Evolutionary conservation across 2,329 filamentous ascomycete species (phyloP).

Genomic region (Neobulgaria alba): DNA sequence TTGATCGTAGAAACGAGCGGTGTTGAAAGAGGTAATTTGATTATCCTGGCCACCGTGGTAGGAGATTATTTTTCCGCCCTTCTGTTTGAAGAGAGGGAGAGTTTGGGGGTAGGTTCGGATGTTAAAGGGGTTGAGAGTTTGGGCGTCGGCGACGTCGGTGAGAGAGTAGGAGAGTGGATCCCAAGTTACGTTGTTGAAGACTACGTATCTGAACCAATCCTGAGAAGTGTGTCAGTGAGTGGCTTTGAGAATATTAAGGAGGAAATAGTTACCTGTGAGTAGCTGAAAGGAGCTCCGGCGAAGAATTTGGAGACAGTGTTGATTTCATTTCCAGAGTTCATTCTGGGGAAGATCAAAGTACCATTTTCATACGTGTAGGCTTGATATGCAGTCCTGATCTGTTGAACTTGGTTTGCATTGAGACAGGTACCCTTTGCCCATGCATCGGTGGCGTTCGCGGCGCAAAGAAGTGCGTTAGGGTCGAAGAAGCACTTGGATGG

Average conservation of each 20-base stretch:
- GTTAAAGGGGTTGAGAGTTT: conserved; percentile 14
- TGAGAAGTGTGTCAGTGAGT: no score
- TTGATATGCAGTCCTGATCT: conserved; percentile 35
- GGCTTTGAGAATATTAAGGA: no score
- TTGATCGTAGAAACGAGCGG: conserved; percentile 32
- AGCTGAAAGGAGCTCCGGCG: neutral
- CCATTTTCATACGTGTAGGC: conserved; percentile 36
- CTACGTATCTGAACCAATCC: neutral
- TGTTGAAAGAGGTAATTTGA: conserved; percentile 35
- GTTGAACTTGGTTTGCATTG: conserved; percentile 34
- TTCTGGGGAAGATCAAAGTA: conserved; percentile 39
- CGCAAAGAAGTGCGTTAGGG: conserved; percentile 16
- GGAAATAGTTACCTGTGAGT: no score
- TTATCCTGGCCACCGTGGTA: conserved; percentile 17
- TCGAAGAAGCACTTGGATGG: conserved; percentile 30
- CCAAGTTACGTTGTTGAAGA: conserved; percentile 30
- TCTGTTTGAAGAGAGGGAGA: conserved; percentile 12
- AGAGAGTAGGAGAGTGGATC: conserved; percentile 31
- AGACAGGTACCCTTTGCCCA: conserved; percentile 37
- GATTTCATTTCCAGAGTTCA: conserved; percentile 37
- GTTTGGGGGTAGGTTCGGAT: conserved; percentile 18
- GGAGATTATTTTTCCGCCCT: conserved; percentile 16
- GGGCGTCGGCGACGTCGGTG: conserved; percentile 24
- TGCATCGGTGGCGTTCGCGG: conserved; percentile 23
- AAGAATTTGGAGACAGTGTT: neutral